phyloP scores from a whole-genome alignment of 2,329 filamentous ascomycete species.

The Neonectria faginata region DNA sequence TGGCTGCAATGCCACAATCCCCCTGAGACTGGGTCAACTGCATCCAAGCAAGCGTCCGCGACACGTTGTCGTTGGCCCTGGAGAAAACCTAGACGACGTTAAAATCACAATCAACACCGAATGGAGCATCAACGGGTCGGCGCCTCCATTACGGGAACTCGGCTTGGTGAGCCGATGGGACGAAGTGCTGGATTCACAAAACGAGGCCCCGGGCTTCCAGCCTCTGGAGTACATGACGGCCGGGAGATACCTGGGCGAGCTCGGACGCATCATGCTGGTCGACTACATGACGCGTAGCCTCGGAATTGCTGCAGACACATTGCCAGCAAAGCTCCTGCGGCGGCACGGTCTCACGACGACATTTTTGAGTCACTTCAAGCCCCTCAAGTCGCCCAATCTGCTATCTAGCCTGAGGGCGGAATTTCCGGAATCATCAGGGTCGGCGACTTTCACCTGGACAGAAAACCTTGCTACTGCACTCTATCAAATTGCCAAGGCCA shows the following conservation, averaged over 20 bases:
- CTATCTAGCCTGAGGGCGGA: constrained; percentile 61
- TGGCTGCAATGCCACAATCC: constrained; percentile 83
- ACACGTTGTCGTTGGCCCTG: constrained; percentile 62
- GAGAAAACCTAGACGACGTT: constrained; percentile 60
- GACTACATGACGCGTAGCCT: constrained; percentile 68
- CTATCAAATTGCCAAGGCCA: constrained; percentile 75
- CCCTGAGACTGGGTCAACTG: constrained; percentile 72
- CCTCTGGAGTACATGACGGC: constrained; percentile 88
- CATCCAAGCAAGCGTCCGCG: constrained; percentile 71
- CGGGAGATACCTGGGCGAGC: constrained; percentile 81
- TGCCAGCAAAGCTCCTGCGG: constrained; percentile 68
- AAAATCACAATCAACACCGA: constrained; percentile 85
- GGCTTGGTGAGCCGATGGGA: constrained; percentile 80
- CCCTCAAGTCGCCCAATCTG: constrained; percentile 58
- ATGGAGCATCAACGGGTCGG: constrained; percentile 83
- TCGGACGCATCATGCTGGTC: constrained; percentile 76
- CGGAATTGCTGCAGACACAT: constrained; percentile 52
- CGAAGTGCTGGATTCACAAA: constrained; percentile 71
- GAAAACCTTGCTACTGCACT: constrained; percentile 68
- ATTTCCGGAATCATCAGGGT: constrained; percentile 62
- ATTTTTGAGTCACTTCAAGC: constrained; percentile 77
- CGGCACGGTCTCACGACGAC: constrained; percentile 76
- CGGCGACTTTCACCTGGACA: constrained; percentile 71
- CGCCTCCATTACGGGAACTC: constrained; percentile 72
- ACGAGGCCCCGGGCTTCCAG: constrained; percentile 80